Evolutionary conservation across 345 rosid species (phyloP), one percentile per base, ranked within the genome.

Genomic region (Pistacia atlantica): DNA sequence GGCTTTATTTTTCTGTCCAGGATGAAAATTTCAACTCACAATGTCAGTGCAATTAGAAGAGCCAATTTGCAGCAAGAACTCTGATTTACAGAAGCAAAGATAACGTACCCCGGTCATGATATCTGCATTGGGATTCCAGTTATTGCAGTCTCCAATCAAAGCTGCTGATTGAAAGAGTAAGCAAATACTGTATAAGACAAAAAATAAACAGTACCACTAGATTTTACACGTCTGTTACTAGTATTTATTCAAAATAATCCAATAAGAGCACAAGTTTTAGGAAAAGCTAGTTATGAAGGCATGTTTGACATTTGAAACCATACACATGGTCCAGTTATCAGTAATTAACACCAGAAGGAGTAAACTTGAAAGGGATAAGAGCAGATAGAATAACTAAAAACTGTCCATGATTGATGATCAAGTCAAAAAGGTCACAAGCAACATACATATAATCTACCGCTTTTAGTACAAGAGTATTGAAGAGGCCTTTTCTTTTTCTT

Each of bases 131-230:
- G 99, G 87, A 80, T 93, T 85, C 99, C 98, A 95, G 79, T 89
- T 92, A 86, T 95, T 95, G 76, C 93, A 95, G 85, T 95, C 99
- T 80, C 99, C 99, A 73, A 95, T 90, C 82, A 95, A 77, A 58
- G 99, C 87, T 63, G 98, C 99, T 82, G 88, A 89, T 98, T 93
- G 93, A 59, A 83, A 54, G 75, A 57, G 38, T 42, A 74, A 60
- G 69, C 51, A 17, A 57, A 73, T 75, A 81, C 71, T 51, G 68
- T 77, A 65, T 61, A 38, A 38, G 7, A 38, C 5, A 38, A 38
- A 38, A 38, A 20, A 57, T 51, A 31, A 49, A 67, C 42, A 35
- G 13, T 33, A 51, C 48, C 6, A 55, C n/a, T 38, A 74, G 42
- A 48, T n/a, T 51, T 57, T 37, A 8, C 57, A 54, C 45, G 54